phyloP scores from a whole-genome alignment of 495 filamentous ascomycete species.

The Alectoria sarmentosa region DNA sequence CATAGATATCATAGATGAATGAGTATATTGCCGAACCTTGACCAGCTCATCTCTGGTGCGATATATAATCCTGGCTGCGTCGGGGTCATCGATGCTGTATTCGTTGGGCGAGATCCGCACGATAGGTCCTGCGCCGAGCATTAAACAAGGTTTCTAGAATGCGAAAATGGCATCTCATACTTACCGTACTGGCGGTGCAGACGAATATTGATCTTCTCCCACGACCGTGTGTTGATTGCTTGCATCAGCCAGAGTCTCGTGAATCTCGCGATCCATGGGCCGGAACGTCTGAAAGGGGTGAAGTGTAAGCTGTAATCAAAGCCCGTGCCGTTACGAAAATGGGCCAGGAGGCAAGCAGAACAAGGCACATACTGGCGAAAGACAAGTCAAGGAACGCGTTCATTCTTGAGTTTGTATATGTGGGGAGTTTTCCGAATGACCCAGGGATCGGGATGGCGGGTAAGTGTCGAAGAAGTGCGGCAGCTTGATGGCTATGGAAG shows the following conservation, averaged over 20 bases:
- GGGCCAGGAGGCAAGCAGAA: too few relatives aligned
- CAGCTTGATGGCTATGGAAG: too few relatives aligned
- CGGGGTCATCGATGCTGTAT: slow-evolving; percentile 42
- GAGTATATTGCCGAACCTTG: slow-evolving; percentile 30
- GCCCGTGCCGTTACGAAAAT: too few relatives aligned
- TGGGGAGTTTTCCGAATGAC: too few relatives aligned
- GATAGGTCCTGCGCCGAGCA: slow-evolving; percentile 23
- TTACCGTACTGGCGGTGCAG: slow-evolving; percentile 37
- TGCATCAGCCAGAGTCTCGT: slow-evolving; percentile 52
- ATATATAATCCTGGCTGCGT: slow-evolving; percentile 41
- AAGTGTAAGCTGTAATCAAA: too few relatives aligned
- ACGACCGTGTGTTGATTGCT: slow-evolving; percentile 37
- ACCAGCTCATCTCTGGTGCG: slow-evolving; percentile 35
- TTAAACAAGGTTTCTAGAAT: neutral
- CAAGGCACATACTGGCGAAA: too few relatives aligned
- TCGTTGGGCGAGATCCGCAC: slow-evolving; percentile 45
- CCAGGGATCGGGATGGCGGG: too few relatives aligned
- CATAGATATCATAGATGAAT: slow-evolving; percentile 29
- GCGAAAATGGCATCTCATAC: neutral
- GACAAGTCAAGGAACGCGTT: too few relatives aligned
- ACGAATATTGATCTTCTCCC: slow-evolving; percentile 39
- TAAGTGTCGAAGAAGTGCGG: too few relatives aligned
- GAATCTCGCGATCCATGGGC: slow-evolving; percentile 48
- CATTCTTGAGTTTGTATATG: too few relatives aligned
- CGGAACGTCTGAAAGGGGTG: slow-evolving; percentile 22